A percentile compares a stretch with the other conserved stretches of the same genome.
Conservation (phyloP, 176 grass and related monocot species). For the Zea mays region Zm-B73-REFERENCE-NAM-5.0 NC_050103.1:170365501-170366000, state of each 20-base stretch:
- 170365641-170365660: conserved; percentile 11
- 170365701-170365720: conserved; percentile 68
- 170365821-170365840: not conserved
- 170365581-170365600: not conserved
- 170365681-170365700: conserved; percentile 77
- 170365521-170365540: not conserved
- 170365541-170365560: conserved; percentile 7
- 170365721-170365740: conserved; percentile 75
- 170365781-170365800: not conserved
- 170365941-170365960: conserved; percentile 10
- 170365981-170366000: conserved; percentile 91
- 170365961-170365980: conserved; percentile 38
- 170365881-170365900: not conserved
- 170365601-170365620: conserved; percentile 15
- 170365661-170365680: conserved; percentile 26
- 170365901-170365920: not conserved
- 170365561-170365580: conserved; percentile 16
- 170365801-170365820: not conserved
- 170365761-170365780: not conserved
- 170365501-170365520: conserved; percentile 88
- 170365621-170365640: conserved; percentile 12
- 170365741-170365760: conserved; percentile 18
- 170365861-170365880: not conserved
- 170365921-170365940: not conserved
- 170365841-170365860: not conserved